Percentiles rank a stretch among this genome's conserved stretches.
phyloP scores from a whole-genome alignment of 495 filamentous ascomycete genomes.

The Cetradonia linearis region DNA sequence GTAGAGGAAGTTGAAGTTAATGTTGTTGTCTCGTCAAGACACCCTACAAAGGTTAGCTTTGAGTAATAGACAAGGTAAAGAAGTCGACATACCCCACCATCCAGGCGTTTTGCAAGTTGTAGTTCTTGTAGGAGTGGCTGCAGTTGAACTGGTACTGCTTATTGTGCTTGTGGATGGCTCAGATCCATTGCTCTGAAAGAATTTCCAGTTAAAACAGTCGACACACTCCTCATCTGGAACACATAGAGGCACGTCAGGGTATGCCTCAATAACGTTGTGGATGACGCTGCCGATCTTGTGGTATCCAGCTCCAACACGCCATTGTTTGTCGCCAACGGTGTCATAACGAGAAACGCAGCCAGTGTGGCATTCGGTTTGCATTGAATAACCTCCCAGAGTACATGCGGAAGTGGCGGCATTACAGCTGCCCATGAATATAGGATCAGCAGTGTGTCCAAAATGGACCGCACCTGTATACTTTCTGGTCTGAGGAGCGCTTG shows the following conservation, averaged over 20 bases:
- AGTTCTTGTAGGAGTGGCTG: constrained; percentile 57
- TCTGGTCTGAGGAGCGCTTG: constrained; percentile 57
- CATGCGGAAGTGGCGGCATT: constrained; percentile 80
- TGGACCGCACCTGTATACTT: constrained; percentile 74
- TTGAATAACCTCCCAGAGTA: constrained; percentile 85
- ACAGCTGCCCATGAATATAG: constrained; percentile 87
- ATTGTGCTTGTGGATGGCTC: constrained; percentile 64
- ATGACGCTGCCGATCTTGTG: constrained; percentile 83
- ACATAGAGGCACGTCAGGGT: constrained; percentile 69
- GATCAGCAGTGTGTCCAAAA: constrained; percentile 92
- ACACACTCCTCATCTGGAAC: constrained; percentile 64
- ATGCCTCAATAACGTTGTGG: constrained; percentile 69
- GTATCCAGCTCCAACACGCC: constrained; percentile 74
- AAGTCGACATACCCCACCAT: constrained; percentile 38
- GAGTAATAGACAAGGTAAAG: neutral
- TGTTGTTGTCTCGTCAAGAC: constrained; percentile 35
- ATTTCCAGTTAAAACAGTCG: constrained; percentile 91
- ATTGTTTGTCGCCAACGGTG: constrained; percentile 78
- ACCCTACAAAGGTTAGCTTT: constrained; percentile 9
- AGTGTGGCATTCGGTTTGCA: constrained; percentile 85
- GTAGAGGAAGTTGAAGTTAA: constrained; percentile 35
- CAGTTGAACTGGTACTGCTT: constrained; percentile 40
- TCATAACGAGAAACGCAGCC: constrained; percentile 84
- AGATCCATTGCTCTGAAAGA: constrained; percentile 79
- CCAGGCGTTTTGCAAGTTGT: constrained; percentile 84